phyloP scores from a whole-genome alignment of 495 filamentous ascomycete species.

The Penicillium coffeae region DNA sequence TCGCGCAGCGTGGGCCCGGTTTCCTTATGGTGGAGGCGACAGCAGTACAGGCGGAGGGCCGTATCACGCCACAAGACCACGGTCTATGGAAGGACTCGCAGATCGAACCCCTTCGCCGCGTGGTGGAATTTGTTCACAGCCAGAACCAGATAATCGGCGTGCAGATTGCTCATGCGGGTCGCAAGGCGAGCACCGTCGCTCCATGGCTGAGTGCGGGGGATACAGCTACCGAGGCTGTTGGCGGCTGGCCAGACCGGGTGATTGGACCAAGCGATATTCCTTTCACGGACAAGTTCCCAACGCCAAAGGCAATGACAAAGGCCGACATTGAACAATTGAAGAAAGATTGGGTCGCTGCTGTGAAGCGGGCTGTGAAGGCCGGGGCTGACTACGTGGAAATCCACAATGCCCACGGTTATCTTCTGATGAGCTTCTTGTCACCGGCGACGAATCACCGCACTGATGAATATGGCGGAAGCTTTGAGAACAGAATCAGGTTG shows the following conservation, averaged over 20 bases:
- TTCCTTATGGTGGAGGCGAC: slow-evolving; percentile 67
- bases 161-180: slow-evolving; percentile 67
- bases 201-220: slow-evolving; percentile 53
- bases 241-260: slow-evolving; percentile 61
- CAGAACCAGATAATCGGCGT: slow-evolving; percentile 63
- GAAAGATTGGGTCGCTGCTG: slow-evolving; percentile 48
- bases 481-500: slow-evolving; percentile 58
- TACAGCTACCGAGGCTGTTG: slow-evolving; percentile 48
- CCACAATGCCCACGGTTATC: slow-evolving; percentile 60
- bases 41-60: slow-evolving; percentile 58
- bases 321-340: slow-evolving; percentile 57
- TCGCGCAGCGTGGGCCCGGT: slow-evolving; percentile 57
- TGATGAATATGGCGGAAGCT: slow-evolving; percentile 59
- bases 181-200: slow-evolving; percentile 67
- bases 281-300: slow-evolving; percentile 46
- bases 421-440: slow-evolving; percentile 60
- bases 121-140: slow-evolving; percentile 63
- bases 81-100: slow-evolving; percentile 71
- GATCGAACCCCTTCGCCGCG: slow-evolving; percentile 52
- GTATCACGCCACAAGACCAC: slow-evolving; percentile 65
- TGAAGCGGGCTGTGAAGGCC: slow-evolving; percentile 52
- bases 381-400: slow-evolving; percentile 58
- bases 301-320: slow-evolving; percentile 50
- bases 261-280: slow-evolving; percentile 49
- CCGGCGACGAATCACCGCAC: slow-evolving; percentile 57